Evolutionary conservation across 768 basidiomycete genomes (phyloP).

Genomic region (Thelephora ganbajun): DNA sequence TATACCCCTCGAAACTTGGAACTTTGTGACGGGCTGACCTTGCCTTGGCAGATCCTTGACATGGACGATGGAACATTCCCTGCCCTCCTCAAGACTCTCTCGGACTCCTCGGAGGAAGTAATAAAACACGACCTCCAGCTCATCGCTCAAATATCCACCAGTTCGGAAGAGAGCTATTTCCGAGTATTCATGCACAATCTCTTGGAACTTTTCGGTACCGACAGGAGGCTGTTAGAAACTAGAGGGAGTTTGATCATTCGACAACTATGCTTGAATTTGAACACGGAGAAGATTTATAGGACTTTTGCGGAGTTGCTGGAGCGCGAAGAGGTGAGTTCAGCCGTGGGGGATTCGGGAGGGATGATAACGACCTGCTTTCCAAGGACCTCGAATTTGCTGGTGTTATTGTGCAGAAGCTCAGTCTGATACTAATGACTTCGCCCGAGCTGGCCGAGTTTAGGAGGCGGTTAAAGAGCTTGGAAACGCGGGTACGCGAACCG

Average conservation of each 20-base stretch:
- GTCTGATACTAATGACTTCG: constrained; percentile 91
- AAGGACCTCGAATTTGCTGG: constrained; percentile 97
- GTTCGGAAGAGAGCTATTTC: constrained; percentile 92
- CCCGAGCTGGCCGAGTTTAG: constrained; percentile 94
- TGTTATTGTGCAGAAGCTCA: constrained; percentile 94
- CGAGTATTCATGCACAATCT: constrained; percentile 92
- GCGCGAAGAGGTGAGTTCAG: constrained; percentile 74
- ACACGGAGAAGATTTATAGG: constrained; percentile 89
- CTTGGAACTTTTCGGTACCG: constrained; percentile 89
- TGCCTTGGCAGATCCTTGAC: constrained; percentile 57
- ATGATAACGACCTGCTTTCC: background rate
- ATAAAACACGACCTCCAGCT: constrained; percentile 95
- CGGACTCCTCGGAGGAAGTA: constrained; percentile 93
- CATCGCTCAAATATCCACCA: constrained; percentile 91
- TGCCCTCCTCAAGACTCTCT: constrained; percentile 85
- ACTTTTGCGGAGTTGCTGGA: constrained; percentile 96
- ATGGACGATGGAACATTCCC: constrained; percentile 98
- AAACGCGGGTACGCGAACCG: constrained; percentile 58
- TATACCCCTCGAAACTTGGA: constrained; percentile 13
- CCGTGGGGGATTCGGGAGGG: background rate
- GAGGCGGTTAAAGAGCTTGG: constrained; percentile 81
- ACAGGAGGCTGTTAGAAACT: constrained; percentile 76
- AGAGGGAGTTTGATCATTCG: constrained; percentile 92
- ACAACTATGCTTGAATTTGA: constrained; percentile 85
- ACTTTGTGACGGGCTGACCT: no score